These are phyloP conservation scores for Fibroporia radiculosa DNA, from an alignment of 768 basidiomycete genomes.

Conservation along the genomic window DNA sequence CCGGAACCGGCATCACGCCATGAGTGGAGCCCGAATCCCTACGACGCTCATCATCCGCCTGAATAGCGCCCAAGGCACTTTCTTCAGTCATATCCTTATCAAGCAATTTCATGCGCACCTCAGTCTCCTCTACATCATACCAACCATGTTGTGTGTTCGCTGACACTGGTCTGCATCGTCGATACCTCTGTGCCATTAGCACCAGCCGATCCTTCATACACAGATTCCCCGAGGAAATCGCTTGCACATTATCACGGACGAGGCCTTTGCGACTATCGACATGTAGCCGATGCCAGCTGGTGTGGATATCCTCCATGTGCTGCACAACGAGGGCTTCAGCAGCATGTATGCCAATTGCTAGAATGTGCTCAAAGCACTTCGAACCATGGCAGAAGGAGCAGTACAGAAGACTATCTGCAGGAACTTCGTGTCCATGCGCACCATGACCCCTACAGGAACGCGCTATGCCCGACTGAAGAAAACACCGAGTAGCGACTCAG, in stretches of 20 bases:
- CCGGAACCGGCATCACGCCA: too few species aligned
- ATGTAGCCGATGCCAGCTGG: conserved; percentile 30
- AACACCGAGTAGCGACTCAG: too few species aligned
- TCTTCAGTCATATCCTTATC: too few species aligned
- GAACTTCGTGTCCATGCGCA: conserved; percentile 4
- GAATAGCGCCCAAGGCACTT: too few species aligned
- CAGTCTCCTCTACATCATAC: conserved; percentile 40
- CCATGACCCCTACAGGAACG: too few species aligned
- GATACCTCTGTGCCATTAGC: conserved; percentile 40
- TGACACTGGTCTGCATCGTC: conserved; percentile 36
- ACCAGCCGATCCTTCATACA: conserved; percentile 31
- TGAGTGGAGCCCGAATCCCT: too few species aligned
- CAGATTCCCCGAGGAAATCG: too few species aligned
- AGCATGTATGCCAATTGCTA: conserved; percentile 29
- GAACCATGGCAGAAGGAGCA: conserved; percentile 31
- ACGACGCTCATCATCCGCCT: too few species aligned
- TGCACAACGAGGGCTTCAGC: conserved; percentile 26
- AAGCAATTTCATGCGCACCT: too few species aligned
- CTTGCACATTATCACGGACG: conserved; percentile 5
- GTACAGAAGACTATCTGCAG: conserved; percentile 14
- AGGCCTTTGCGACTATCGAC: conserved; percentile 13
- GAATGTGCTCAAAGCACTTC: conserved; percentile 30
- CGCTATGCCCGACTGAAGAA: too few species aligned
- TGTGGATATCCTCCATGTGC: conserved; percentile 7
- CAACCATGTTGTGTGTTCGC: conserved; percentile 42